Base-by-base conservation (phyloP, 257 asterid species). In the Buddleja alternifolia region DNA sequence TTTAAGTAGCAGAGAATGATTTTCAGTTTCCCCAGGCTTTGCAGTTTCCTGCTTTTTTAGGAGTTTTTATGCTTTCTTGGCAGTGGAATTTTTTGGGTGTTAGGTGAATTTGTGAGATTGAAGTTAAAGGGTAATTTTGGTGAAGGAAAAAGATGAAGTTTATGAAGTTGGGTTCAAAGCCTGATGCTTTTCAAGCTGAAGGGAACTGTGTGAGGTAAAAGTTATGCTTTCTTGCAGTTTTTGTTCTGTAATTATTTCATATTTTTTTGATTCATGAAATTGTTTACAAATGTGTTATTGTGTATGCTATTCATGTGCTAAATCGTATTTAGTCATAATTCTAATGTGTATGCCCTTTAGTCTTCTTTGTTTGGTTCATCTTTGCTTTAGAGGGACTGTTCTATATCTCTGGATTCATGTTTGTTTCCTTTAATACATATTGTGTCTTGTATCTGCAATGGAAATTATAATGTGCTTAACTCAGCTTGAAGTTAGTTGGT, bases 91-190 rank as follows among this genome's bases (percentile, higher is more conserved):
- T 37, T 29, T 69, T 54, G 6, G 37, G 71, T 25, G 42, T 72
- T 58, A 32, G 15, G 65, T 24, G 10, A 25, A 44, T 29, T 56
- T 37, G 60, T 56, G 59, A 19, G 55, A 67, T 58, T 39, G 69
- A 56, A 36, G 40, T n/a, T n/a, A n/a, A n/a, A 25, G 24, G 48
- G 19, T 12, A 55, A 46, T 58, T 69, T 53, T 64, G 48, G n/a
- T 59, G 44, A 68, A 58, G 66, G n/a, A 61, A 41, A 66, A 80
- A 70, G 46, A 92, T 92, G 98, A 89, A 89, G 93, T 89, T 77
- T 71, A 92, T 92, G 98, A 92, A 92, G 86, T 66, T 93, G 88
- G 97, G 97, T 7, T 93, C 98, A 39, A 93, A 88, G 84, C 93
- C 96, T 40, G 96, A 93, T 83, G 86, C 91, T 73, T 93, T 93